phyloP scores from a whole-genome alignment of 352 stramenopile genomes.

The Lagenidium sp. region DNA sequence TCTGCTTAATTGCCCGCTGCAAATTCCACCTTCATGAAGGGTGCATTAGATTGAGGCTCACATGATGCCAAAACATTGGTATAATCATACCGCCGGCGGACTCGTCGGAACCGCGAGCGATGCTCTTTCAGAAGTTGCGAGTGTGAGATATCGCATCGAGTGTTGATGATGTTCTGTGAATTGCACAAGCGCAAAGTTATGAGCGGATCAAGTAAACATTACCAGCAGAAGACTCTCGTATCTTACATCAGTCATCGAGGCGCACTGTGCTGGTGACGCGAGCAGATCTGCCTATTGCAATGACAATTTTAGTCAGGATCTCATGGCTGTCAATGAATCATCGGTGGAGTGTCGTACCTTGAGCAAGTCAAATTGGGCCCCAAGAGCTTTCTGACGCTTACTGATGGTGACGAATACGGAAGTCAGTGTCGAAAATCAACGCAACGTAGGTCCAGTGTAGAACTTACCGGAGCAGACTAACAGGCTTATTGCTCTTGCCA shows the following conservation, averaged over 20 bases:
- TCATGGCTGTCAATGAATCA: background rate
- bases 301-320: background rate
- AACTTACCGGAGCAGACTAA: background rate
- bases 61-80: conserved; percentile 2
- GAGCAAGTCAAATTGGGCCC: conserved; percentile 13
- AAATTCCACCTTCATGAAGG: conserved; percentile 29
- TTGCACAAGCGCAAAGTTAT: background rate
- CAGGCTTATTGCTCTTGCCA: background rate
- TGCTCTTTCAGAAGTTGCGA: conserved; percentile 62
- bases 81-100: conserved; percentile 12
- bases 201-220: too few species aligned
- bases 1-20: conserved; percentile 36
- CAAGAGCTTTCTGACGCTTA: conserved; percentile 18
- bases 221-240: too few species aligned
- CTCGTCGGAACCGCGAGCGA: conserved; percentile 41
- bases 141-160: conserved; percentile 41
- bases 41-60: conserved; percentile 1
- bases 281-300: background rate
- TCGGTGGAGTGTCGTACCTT: conserved; percentile 3
- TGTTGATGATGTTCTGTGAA: conserved; percentile 60
- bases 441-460: background rate
- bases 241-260: background rate
- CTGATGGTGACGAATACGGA: too few species aligned
- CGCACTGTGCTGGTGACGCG: background rate
- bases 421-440: too few species aligned